These are phyloP conservation scores for Penicillium salamii DNA, from an alignment of 495 filamentous ascomycete species.

Conservation along the genomic window DNA sequence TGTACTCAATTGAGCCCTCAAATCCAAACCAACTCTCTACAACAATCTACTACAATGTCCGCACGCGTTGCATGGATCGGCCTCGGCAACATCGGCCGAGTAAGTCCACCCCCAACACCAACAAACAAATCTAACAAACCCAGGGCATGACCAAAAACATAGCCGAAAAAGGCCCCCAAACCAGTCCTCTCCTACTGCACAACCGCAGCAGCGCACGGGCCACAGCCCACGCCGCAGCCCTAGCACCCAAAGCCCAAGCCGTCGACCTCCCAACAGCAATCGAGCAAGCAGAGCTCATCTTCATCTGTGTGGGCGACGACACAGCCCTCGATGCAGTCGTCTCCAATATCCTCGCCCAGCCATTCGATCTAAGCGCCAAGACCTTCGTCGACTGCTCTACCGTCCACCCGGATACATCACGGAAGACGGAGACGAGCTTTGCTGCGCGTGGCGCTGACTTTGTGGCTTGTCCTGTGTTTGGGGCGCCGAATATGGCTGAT, in stretches of 20 bases:
- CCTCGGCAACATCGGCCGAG: slow-evolving; percentile 87
- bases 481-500: slow-evolving; percentile 76
- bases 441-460: slow-evolving; percentile 62
- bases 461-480: slow-evolving; percentile 79
- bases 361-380: slow-evolving; percentile 38
- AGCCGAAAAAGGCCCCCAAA: slow-evolving; percentile 68
- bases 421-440: slow-evolving; percentile 55
- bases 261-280: slow-evolving; percentile 65
- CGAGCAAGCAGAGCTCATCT: slow-evolving; percentile 69
- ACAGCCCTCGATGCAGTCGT: slow-evolving; percentile 59
- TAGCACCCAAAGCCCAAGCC: slow-evolving; percentile 58
- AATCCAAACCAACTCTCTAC: neutral
- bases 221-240: slow-evolving; percentile 49
- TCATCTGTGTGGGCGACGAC: slow-evolving; percentile 82
- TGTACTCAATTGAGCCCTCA: too few relatives aligned
- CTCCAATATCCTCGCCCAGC: slow-evolving; percentile 43
- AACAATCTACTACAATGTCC: slow-evolving; percentile 11
- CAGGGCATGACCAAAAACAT: slow-evolving; percentile 88
- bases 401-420: slow-evolving; percentile 79
- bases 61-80: slow-evolving; percentile 68
- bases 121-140: slow-evolving; percentile 12
- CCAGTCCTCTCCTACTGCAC: slow-evolving; percentile 68
- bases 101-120: slow-evolving; percentile 41
- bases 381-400: slow-evolving; percentile 81
- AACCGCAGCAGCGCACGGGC: slow-evolving; percentile 71